Percentiles rank a stretch among this genome's conserved stretches.
These are phyloP conservation scores for Leucosporidium scottii DNA, from an alignment of 768 basidiomycete genomes.

Conservation along the genomic window DNA sequence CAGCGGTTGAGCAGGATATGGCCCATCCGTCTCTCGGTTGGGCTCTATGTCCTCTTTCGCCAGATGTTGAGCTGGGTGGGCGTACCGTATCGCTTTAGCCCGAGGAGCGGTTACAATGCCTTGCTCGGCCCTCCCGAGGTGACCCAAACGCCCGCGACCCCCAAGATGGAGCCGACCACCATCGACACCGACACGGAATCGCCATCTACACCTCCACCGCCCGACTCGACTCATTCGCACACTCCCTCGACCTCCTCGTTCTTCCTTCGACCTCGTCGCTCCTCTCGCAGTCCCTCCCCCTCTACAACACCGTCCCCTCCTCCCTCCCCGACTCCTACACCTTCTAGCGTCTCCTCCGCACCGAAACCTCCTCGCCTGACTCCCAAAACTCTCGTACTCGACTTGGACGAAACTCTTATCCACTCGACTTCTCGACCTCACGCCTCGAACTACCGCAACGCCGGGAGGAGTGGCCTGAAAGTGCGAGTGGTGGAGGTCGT, in stretches of 20 bases:
- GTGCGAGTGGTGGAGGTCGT: constrained; percentile 88
- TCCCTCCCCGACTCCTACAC: neutral
- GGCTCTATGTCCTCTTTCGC: neutral
- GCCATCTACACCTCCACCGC: neutral
- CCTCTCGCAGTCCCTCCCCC: neutral
- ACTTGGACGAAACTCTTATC: constrained; percentile 96
- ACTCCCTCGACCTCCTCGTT: too few relatives aligned
- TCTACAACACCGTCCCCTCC: neutral
- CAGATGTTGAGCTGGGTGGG: neutral
- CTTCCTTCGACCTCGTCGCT: neutral
- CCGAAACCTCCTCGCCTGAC: constrained; percentile 51
- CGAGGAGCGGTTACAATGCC: too few relatives aligned
- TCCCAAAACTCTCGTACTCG: constrained; percentile 91
- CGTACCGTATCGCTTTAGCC: neutral
- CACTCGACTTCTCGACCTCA: constrained; percentile 77
- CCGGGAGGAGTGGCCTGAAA: constrained; percentile 39
- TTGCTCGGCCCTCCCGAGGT: neutral
- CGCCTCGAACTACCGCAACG: constrained; percentile 43
- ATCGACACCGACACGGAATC: neutral
- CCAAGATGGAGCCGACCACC: neutral
- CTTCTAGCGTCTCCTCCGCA: neutral
- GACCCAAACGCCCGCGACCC: neutral
- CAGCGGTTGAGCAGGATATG: too few relatives aligned
- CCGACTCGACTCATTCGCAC: neutral
- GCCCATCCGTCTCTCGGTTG: too few relatives aligned